Evolutionary conservation across 2,329 filamentous ascomycete genomes (phyloP).

Genomic region (Colletotrichum truncatum): DNA sequence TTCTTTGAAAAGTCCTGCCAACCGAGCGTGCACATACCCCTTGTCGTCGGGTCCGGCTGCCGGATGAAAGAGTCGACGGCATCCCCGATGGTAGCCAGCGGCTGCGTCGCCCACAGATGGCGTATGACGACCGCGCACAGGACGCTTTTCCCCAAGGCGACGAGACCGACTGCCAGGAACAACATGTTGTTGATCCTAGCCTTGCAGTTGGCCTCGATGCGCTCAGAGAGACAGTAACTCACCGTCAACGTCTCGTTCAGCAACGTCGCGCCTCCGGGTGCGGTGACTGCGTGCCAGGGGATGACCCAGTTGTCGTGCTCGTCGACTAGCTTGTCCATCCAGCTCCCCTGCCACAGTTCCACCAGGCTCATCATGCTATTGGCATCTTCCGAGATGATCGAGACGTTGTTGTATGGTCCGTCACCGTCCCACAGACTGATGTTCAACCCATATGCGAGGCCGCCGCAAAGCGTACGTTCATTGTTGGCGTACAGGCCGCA

Average conservation of each 20-base stretch:
- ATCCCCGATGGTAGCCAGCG: background rate
- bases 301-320: background rate
- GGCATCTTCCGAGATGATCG: background rate
- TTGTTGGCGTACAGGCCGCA: background rate
- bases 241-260: background rate
- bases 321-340: background rate
- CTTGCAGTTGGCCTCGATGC: background rate
- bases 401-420: background rate
- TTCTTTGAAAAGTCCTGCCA: background rate
- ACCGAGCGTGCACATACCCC: background rate
- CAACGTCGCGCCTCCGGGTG: background rate
- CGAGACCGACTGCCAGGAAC: background rate
- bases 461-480: background rate
- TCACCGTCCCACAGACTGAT: background rate
- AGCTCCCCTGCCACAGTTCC: no score
- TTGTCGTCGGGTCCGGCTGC: background rate
- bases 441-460: background rate
- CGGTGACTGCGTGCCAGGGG: background rate
- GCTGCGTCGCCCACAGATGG: background rate
- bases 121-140: background rate
- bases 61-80: slow-evolving; percentile 6
- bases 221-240: slow-evolving; percentile 8
- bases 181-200: background rate
- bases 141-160: background rate
- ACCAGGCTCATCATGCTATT: no score